Conservation (phyloP, 345 rosid species). For the Arabidopsis arenosa region DNA sequence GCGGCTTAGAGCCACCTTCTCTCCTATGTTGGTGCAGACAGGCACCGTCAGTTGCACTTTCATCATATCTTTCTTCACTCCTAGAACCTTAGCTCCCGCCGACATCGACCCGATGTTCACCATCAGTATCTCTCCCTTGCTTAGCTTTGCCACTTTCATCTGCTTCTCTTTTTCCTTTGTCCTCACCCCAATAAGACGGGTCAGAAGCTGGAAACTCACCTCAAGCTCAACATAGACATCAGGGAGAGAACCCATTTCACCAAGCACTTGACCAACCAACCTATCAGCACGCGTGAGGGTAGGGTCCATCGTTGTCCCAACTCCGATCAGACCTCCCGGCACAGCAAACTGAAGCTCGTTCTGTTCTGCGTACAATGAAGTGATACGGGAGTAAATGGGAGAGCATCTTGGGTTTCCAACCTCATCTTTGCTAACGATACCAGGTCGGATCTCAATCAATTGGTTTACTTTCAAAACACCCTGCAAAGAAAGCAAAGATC, state of each 20-base stretch:
- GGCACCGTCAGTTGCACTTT: neutral
- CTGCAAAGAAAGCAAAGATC: neutral
- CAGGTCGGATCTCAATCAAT: neutral
- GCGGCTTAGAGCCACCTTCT: neutral
- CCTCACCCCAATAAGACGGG: neutral
- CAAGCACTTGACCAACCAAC: neutral
- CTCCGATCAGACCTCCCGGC: neutral
- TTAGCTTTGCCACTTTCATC: neutral
- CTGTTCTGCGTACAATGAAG: neutral
- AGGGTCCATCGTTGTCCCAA: neutral
- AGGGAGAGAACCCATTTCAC: neutral
- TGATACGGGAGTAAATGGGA: neutral
- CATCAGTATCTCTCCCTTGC: neutral
- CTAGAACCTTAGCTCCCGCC: neutral
- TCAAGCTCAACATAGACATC: neutral
- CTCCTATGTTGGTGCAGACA: neutral
- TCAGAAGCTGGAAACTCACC: neutral
- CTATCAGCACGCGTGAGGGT: neutral
- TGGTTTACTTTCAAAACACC: neutral
- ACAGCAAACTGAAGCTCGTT: constrained; percentile 6
- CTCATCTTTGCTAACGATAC: neutral
- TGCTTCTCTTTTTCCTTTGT: neutral
- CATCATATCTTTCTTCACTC: neutral
- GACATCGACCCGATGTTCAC: neutral
- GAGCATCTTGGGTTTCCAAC: neutral